Conservation (phyloP, 2,329 filamentous ascomycete species). For the Fusarium sp. region DNA sequence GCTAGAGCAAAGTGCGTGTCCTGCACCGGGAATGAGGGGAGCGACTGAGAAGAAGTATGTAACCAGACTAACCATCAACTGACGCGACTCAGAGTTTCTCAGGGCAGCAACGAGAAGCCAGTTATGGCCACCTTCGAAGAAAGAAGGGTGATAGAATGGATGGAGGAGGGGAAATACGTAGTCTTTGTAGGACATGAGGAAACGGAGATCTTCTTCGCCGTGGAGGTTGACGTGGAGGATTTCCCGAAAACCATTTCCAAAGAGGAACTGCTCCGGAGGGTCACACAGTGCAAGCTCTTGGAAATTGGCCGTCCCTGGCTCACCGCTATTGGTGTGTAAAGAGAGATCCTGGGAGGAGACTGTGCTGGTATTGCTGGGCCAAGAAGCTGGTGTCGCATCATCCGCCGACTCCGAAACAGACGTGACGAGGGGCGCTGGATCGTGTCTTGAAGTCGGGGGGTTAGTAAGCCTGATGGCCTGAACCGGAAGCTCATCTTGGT, state of each 20-base stretch:
- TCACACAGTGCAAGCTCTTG: not conserved
- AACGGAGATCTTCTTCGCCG: constrained; percentile 4
- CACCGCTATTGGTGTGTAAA: too few species aligned
- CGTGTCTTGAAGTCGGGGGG: not conserved
- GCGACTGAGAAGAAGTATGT: constrained; percentile 21
- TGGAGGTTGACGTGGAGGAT: not conserved
- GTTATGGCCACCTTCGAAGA: constrained; percentile 60
- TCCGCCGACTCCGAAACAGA: not conserved
- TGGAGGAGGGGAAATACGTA: constrained; percentile 63
- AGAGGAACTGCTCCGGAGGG: not conserved
- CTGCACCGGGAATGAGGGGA: not conserved
- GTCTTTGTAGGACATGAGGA: constrained; percentile 44
- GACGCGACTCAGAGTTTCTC: constrained; percentile 61
- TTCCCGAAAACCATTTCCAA: not conserved
- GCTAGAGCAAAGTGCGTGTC: not conserved
- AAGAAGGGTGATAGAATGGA: constrained; percentile 63
- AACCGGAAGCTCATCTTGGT: not conserved
- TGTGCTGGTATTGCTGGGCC: not conserved
- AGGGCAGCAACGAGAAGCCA: constrained; percentile 64
- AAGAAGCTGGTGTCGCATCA: not conserved
- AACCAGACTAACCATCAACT: constrained; percentile 56
- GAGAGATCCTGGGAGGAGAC: too few species aligned
- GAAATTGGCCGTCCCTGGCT: too few species aligned
- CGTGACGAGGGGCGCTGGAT: not conserved
- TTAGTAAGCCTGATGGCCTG: accelerated